These are phyloP conservation scores for Suillus sp. DNA, from an alignment of 768 basidiomycete genomes.

Conservation along the genomic window DNA sequence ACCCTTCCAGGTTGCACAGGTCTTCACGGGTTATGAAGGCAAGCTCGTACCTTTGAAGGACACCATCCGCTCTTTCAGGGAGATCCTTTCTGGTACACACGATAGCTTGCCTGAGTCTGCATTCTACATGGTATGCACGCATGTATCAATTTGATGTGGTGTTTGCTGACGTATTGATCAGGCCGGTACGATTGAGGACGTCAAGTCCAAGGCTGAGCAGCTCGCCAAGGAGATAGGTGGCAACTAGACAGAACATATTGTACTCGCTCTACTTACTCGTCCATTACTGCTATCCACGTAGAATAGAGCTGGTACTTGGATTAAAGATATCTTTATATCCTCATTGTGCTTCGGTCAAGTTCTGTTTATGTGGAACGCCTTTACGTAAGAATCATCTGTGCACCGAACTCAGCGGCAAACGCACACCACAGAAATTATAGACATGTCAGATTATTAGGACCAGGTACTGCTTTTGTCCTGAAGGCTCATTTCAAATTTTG, in stretches of 20 bases:
- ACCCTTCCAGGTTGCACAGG: slow-evolving; percentile 99
- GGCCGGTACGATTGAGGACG: slow-evolving; percentile 95
- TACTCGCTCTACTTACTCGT: slow-evolving; percentile 11
- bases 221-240: slow-evolving; percentile 90
- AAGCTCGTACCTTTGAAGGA: slow-evolving; percentile 97
- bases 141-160: background rate
- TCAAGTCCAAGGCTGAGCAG: slow-evolving; percentile 96
- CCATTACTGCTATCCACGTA: slow-evolving; percentile 10
- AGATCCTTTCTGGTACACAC: slow-evolving; percentile 89
- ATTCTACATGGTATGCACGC: slow-evolving; percentile 84
- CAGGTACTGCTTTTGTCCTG: background rate
- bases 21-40: slow-evolving; percentile 99
- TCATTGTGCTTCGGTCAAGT: background rate
- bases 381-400: background rate
- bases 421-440: too few species aligned
- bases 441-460: background rate
- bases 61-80: slow-evolving; percentile 95
- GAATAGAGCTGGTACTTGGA: slow-evolving; percentile 19
- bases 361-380: background rate
- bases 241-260: slow-evolving; percentile 27
- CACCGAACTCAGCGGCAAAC: background rate
- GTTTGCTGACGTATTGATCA: slow-evolving; percentile 23
- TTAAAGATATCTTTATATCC: slow-evolving; percentile 13
- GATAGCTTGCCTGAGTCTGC: slow-evolving; percentile 93
- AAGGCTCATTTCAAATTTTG: background rate